Evolutionary conservation across 768 basidiomycete genomes (phyloP).

Genomic region (Pleurotus tuber-regium): DNA sequence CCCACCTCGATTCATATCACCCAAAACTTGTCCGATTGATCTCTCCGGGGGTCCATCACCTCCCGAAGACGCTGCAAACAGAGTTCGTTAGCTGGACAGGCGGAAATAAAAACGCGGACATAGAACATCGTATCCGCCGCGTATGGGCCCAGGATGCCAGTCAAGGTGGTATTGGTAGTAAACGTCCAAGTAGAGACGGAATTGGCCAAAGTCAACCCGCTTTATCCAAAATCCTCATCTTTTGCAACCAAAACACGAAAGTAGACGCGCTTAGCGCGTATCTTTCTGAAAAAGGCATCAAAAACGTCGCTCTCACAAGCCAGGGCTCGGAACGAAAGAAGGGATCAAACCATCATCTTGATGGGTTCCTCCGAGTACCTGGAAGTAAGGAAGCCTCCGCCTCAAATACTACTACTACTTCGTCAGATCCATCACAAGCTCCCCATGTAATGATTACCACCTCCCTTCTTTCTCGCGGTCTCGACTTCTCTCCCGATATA

Average conservation of each 20-base stretch:
- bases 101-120: conserved; percentile 78
- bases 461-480: conserved; percentile 84
- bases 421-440: conserved; percentile 17
- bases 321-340: conserved; percentile 52
- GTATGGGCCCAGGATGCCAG: conserved; percentile 73
- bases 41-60: conserved; percentile 76
- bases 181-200: not conserved
- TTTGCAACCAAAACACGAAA: conserved; percentile 75
- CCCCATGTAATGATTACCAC: conserved; percentile 82
- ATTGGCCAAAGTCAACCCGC: conserved; percentile 20
- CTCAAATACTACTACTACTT: conserved; percentile 4
- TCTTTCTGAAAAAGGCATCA: conserved; percentile 59
- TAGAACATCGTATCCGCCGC: conserved; percentile 67
- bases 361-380: conserved; percentile 57
- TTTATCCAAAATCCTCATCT: conserved; percentile 74
- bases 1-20: conserved; percentile 61
- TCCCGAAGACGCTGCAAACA: conserved; percentile 66
- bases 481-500: conserved; percentile 80
- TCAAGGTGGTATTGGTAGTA: conserved; percentile 14
- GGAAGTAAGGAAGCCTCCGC: conserved; percentile 2
- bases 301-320: conserved; percentile 65
- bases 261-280: conserved; percentile 61
- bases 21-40: conserved; percentile 69
- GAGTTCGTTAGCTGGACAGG: conserved; percentile 77
- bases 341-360: conserved; percentile 76